phyloP scores from a whole-genome alignment of 2,329 filamentous ascomycete species.

The Xylaria sp. region DNA sequence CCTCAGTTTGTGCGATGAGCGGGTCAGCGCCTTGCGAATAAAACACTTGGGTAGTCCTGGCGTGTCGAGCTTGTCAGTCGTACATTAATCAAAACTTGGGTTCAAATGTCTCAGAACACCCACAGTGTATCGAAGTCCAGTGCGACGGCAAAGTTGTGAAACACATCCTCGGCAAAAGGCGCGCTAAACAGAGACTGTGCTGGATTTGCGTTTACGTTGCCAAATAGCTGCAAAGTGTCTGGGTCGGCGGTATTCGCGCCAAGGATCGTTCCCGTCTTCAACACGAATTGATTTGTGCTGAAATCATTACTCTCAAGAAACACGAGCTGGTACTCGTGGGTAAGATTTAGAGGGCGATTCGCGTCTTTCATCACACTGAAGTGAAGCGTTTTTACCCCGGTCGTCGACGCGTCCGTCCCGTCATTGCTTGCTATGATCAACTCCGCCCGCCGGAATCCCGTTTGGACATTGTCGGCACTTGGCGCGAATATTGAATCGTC shows the following conservation, averaged over 20 bases:
- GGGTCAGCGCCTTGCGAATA: constrained; percentile 23
- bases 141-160: constrained; percentile 28
- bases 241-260: constrained; percentile 21
- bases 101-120: neutral
- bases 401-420: constrained; percentile 29
- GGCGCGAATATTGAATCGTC: constrained; percentile 31
- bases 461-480: constrained; percentile 31
- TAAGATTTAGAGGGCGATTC: constrained; percentile 22
- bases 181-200: constrained; percentile 25
- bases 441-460: constrained; percentile 28
- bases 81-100: neutral
- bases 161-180: constrained; percentile 30
- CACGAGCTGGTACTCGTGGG: constrained; percentile 31
- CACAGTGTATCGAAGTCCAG: constrained; percentile 27
- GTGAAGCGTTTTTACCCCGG: constrained; percentile 28
- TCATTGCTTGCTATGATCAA: constrained; percentile 29
- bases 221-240: constrained; percentile 29
- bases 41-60: constrained; percentile 28
- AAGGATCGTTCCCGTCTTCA: constrained; percentile 30
- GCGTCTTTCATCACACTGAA: constrained; percentile 31
- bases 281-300: constrained; percentile 25
- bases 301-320: constrained; percentile 32
- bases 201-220: constrained; percentile 24
- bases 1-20: constrained; percentile 25
- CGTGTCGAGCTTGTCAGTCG: constrained; percentile 6